Percentiles rank a stretch among this genome's conserved stretches.
Evolutionary conservation across 2,329 filamentous ascomycete species (phyloP).

Genomic region (Fusarium sp.): DNA sequence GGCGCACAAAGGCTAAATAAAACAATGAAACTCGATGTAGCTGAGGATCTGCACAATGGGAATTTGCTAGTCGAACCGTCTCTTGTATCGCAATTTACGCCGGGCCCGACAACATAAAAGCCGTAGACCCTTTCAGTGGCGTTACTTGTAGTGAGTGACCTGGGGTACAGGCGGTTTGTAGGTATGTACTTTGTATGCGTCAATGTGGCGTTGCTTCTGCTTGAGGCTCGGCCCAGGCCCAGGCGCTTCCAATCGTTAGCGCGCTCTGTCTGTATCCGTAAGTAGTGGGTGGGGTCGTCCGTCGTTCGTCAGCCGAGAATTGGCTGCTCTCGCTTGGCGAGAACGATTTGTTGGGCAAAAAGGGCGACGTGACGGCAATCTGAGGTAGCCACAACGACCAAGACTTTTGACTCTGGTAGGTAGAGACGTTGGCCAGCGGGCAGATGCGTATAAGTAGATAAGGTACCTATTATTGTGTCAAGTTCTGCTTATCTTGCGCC

Average conservation of each 20-base stretch:
- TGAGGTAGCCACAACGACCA: neutral
- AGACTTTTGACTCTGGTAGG: neutral
- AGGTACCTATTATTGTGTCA: neutral
- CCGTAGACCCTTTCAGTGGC: neutral
- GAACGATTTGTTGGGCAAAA: neutral
- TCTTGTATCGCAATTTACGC: conserved; percentile 11
- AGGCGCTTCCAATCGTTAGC: neutral
- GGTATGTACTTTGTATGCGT: too few species aligned
- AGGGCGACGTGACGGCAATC: neutral
- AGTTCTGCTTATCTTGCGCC: neutral
- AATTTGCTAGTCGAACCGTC: conserved; percentile 1
- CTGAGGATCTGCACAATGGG: conserved; percentile 12
- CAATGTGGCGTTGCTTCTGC: conserved; percentile 5
- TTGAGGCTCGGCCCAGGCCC: conserved; percentile 24
- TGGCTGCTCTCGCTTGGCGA: conserved; percentile 2
- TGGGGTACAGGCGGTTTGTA: conserved; percentile 10
- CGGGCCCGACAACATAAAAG: neutral
- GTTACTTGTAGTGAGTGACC: neutral
- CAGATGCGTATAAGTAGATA: neutral
- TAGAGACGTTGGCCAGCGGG: neutral
- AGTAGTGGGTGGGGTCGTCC: neutral
- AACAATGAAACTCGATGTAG: conserved; percentile 11
- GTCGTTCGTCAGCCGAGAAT: conserved; percentile 4
- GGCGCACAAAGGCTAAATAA: neutral
- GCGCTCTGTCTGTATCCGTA: neutral